Conservation (phyloP, 495 filamentous ascomycete genomes). For the Trichoderma asperelloides region DNA sequence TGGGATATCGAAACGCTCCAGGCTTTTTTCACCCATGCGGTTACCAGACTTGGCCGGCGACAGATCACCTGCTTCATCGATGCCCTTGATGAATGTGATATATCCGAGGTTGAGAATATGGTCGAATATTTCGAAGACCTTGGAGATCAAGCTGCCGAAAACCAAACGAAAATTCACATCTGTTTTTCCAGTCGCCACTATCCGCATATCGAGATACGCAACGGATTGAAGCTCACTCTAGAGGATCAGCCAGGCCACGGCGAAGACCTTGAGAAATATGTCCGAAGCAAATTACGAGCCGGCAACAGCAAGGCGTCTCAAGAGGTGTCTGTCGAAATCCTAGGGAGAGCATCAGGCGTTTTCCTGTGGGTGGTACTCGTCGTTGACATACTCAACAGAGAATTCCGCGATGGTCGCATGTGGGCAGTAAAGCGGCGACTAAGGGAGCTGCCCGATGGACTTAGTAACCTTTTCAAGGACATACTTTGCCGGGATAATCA, state of each 20-base stretch:
- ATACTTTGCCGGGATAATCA: slow-evolving; percentile 25
- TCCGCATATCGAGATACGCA: slow-evolving; percentile 18
- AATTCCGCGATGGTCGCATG: slow-evolving; percentile 21
- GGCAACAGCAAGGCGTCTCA: slow-evolving; percentile 8
- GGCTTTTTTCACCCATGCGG: background rate
- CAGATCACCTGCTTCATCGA: slow-evolving; percentile 26
- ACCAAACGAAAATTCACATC: background rate
- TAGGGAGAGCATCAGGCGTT: slow-evolving; percentile 27
- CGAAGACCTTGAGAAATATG: slow-evolving; percentile 10
- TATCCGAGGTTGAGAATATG: slow-evolving; percentile 6
- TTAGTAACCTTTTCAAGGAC: slow-evolving; percentile 28
- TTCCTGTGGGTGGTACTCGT: slow-evolving; percentile 36
- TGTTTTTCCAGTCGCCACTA: slow-evolving; percentile 28
- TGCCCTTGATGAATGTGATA: slow-evolving; percentile 31
- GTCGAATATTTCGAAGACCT: slow-evolving; percentile 18
- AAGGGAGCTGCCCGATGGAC: slow-evolving; percentile 21
- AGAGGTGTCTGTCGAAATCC: slow-evolving; percentile 17
- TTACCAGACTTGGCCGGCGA: background rate
- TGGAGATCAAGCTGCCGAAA: background rate
- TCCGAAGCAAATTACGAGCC: background rate
- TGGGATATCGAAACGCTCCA: background rate
- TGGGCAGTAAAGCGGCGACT: slow-evolving; percentile 16
- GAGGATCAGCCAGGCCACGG: slow-evolving; percentile 18
- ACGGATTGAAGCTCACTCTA: slow-evolving; percentile 16
- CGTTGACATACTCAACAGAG: slow-evolving; percentile 29